These are phyloP conservation scores for Monosporozyma solicola DNA, from an alignment of 805 yeast genomes.

Conservation along the genomic window DNA sequence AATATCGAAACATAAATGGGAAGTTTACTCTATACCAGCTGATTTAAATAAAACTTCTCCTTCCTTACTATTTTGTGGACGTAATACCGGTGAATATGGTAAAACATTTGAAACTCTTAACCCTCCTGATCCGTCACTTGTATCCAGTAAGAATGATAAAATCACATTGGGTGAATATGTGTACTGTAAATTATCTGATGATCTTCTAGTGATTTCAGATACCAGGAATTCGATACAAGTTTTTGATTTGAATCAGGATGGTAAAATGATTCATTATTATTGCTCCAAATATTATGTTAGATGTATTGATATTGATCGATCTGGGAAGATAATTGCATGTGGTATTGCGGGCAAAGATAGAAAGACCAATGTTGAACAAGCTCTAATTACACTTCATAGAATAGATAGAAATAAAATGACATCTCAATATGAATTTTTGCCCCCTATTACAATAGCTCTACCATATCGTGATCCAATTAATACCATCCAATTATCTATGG, in stretches of 20 bases:
- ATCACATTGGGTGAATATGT: constrained; percentile 48
- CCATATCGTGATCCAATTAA: constrained; percentile 85
- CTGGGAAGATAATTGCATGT: constrained; percentile 59
- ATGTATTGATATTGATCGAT: constrained; percentile 62
- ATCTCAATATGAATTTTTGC: constrained; percentile 29
- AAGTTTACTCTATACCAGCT: constrained; percentile 48
- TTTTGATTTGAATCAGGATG: constrained; percentile 46
- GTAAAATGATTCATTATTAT: constrained; percentile 60
- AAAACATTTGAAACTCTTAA: constrained; percentile 34
- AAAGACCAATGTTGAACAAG: constrained; percentile 60
- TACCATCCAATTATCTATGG: constrained; percentile 60
- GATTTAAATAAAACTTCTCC: constrained; percentile 33
- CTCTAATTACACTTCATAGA: constrained; percentile 57
- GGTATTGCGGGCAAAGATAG: constrained; percentile 78
- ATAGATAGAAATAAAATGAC: constrained; percentile 16
- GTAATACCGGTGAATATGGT: constrained; percentile 61
- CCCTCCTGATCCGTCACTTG: constrained; percentile 9
- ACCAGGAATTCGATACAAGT: constrained; percentile 64
- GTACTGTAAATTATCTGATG: constrained; percentile 49
- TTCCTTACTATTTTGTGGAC: constrained; percentile 54
- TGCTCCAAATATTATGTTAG: constrained; percentile 67
- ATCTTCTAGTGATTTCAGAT: constrained; percentile 55
- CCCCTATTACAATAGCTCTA: constrained; percentile 63
- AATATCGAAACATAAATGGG: constrained; percentile 63
- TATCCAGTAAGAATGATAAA: constrained; percentile 8